Conservation (phyloP, 148 eudicot genomes). For the Dianthus caryophyllus region DNA sequence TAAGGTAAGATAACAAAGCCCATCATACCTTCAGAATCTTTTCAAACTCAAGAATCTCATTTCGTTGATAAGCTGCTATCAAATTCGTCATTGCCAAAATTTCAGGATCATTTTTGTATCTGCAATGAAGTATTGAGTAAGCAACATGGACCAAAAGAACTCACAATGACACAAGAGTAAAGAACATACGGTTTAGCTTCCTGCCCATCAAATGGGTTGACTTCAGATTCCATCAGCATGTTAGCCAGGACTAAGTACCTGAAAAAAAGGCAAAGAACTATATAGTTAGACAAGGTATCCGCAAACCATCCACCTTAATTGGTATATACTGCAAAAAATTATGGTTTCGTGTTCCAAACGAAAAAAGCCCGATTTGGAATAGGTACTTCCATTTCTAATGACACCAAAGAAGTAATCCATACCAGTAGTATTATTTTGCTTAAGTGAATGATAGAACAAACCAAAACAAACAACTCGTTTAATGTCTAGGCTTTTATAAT, state of each 20-base stretch:
- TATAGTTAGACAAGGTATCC: conserved; percentile 4
- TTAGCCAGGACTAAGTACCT: conserved; percentile 97
- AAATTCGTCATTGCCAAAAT: conserved; percentile 96
- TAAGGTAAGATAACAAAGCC: neutral
- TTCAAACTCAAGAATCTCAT: conserved; percentile 92
- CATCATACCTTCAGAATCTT: conserved; percentile 76
- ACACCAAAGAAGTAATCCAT: neutral
- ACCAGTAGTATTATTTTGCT: too few relatives aligned
- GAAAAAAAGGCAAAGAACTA: conserved; percentile 7
- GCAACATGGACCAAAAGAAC: neutral
- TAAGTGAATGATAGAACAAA: too few relatives aligned
- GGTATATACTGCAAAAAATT: neutral
- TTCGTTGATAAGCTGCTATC: conserved; percentile 94
- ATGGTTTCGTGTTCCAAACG: neutral
- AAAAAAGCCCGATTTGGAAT: neutral
- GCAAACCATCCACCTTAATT: neutral
- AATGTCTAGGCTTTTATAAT: neutral
- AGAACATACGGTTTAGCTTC: conserved; percentile 93
- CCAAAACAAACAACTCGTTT: neutral
- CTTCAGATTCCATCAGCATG: conserved; percentile 95
- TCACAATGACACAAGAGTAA: conserved; percentile 10
- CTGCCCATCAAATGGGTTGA: conserved; percentile 98
- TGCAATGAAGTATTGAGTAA: conserved; percentile 27
- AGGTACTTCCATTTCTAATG: neutral
- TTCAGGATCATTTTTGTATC: conserved; percentile 97